These are phyloP conservation scores for Periconia macrospinosa DNA, from an alignment of 2,329 filamentous ascomycete genomes.

Conservation along the genomic window DNA sequence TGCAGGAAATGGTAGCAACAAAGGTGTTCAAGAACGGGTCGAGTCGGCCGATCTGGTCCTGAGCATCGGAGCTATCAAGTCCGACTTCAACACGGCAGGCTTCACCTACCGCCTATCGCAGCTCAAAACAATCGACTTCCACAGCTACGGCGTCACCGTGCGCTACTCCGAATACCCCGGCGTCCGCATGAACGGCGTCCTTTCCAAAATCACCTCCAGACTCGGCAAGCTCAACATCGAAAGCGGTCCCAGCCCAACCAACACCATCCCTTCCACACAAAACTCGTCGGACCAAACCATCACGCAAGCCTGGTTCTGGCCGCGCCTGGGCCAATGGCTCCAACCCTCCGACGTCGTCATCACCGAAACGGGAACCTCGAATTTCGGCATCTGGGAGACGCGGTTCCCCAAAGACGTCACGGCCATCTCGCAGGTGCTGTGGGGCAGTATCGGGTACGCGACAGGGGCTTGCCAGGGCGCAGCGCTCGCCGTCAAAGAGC, in stretches of 20 bases:
- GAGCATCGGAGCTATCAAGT: conserved; percentile 69
- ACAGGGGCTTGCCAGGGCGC: conserved; percentile 68
- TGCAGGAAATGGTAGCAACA: conserved; percentile 73
- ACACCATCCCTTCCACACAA: conserved; percentile 48
- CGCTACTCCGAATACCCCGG: conserved; percentile 78
- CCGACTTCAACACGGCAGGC: conserved; percentile 80
- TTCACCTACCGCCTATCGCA: conserved; percentile 80
- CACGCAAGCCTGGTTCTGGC: conserved; percentile 77
- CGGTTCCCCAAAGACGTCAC: conserved; percentile 77
- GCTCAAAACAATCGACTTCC: conserved; percentile 78
- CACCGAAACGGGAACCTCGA: conserved; percentile 85
- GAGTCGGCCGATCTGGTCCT: conserved; percentile 73
- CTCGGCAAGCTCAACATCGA: conserved; percentile 60
- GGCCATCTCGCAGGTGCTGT: conserved; percentile 77
- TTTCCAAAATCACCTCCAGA: conserved; percentile 68
- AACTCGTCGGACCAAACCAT: conserved; percentile 50
- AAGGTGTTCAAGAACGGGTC: conserved; percentile 64
- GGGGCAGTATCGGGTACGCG: conserved; percentile 68
- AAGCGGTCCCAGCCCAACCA: conserved; percentile 56
- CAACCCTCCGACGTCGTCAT: conserved; percentile 74
- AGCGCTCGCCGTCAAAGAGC: conserved; percentile 73
- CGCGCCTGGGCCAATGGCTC: conserved; percentile 72
- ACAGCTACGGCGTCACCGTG: conserved; percentile 72
- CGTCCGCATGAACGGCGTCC: conserved; percentile 75
- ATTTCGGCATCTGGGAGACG: conserved; percentile 87